Base-by-base conservation (phyloP, 1,139 yeast species). In the Pichia sp. region DNA sequence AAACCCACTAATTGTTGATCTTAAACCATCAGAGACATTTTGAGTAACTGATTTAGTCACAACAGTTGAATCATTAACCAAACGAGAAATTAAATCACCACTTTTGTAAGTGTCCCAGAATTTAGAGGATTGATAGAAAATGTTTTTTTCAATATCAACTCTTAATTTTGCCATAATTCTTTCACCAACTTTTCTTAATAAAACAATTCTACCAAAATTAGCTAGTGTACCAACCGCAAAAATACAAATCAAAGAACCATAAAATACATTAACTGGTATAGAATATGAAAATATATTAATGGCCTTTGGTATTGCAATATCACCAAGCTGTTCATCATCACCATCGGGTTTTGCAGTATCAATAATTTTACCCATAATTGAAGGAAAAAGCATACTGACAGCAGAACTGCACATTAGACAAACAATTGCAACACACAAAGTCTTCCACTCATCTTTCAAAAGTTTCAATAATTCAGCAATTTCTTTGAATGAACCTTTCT, bases 91-190 rank as follows among this genome's bases (percentile, higher is more conserved):
- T 56, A 78, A 69, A 56, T 78, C 83, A 9, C 83, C 83, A 5
- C 78, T 74, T 56, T 78, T 78, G 5, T 80, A 79, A 34, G 71
- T 69, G 54, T 78, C 83, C 66, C 79, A 78, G 53, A 78, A 78
- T 56, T 75, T 75, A 10, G 78, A 67, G 58, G 77, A 81, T 57
- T 77, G 83, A 27, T 72, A 70, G 47, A 78, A 65, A 35, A 78
- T 71, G 51, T 74, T 76, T 61, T 69, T 69, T 53, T 78, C 73
- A 40, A 78, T 66, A 41, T 79, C 66, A 34, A 78, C 67, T 56
- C 83, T 66, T 46, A 78, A 62, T 49, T 79, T 66, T 5, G 81
- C 81, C 55, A 77, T 79, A 41, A 78, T 62, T 51, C 71, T 66
- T 58, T 78, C 83, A 31, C 82, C 82, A 2, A 70, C 77, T 7